Conservation (phyloP, 1,284 basidiomycete genomes). For the Sporisorium exsertum region DNA sequence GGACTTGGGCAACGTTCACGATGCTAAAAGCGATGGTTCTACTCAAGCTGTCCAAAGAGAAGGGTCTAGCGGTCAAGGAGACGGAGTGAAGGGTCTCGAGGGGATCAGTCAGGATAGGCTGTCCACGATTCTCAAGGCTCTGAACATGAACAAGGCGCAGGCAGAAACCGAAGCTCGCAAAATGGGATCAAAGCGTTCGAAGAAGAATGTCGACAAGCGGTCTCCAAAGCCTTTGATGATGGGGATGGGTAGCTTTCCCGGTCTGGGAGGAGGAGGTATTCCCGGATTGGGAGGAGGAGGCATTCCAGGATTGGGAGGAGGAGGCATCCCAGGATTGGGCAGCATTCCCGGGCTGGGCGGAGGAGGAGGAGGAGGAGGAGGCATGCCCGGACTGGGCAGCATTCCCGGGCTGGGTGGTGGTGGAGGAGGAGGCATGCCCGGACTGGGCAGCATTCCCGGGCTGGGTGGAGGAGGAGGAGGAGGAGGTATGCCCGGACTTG, state of each 20-base stretch:
- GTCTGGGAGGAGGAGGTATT: too few relatives aligned
- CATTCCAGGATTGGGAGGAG: too few relatives aligned
- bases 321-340: too few relatives aligned
- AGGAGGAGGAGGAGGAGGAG: too few relatives aligned
- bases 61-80: not conserved
- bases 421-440: constrained; percentile 4
- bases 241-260: too few relatives aligned
- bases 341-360: too few relatives aligned
- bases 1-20: too few relatives aligned
- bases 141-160: not conserved
- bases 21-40: too few relatives aligned
- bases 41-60: not conserved
- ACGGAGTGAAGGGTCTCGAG: not conserved
- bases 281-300: too few relatives aligned
- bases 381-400: too few relatives aligned
- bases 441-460: constrained; percentile 5
- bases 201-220: not conserved
- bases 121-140: not conserved
- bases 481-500: not conserved
- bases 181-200: not conserved
- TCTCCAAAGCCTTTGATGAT: not conserved
- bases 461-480: constrained; percentile 2
- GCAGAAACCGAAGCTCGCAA: not conserved
- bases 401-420: constrained; percentile 3
- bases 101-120: not conserved